Conservation (phyloP, 768 basidiomycete species). For the Myochromella boudieri region DNA sequence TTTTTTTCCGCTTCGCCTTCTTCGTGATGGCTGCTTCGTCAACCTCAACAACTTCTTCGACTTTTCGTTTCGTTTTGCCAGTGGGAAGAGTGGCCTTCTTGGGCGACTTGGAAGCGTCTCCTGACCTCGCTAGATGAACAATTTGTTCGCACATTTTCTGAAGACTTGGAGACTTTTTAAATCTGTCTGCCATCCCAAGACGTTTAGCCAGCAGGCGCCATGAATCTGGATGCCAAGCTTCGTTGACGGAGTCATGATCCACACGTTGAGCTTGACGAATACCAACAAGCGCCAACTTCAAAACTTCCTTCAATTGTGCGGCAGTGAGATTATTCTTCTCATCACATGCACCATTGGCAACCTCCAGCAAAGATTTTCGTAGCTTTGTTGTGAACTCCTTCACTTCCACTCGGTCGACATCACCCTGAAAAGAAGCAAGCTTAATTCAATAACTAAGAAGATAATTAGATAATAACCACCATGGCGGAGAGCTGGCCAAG, state of each 20-base stretch:
- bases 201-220: slow-evolving; percentile 53
- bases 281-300: slow-evolving; percentile 66
- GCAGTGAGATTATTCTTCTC: slow-evolving; percentile 49
- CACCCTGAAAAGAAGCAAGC: slow-evolving; percentile 14
- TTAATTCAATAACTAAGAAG: not conserved
- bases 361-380: slow-evolving; percentile 46
- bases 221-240: slow-evolving; percentile 57
- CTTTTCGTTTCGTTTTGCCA: slow-evolving; percentile 39
- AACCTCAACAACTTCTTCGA: slow-evolving; percentile 23
- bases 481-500: slow-evolving; percentile 51
- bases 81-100: slow-evolving; percentile 14
- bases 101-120: slow-evolving; percentile 14
- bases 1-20: slow-evolving; percentile 43
- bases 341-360: slow-evolving; percentile 48
- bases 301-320: slow-evolving; percentile 73
- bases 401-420: slow-evolving; percentile 38
- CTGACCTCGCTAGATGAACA: slow-evolving; percentile 21
- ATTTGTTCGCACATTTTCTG: slow-evolving; percentile 68
- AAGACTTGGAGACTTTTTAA: slow-evolving; percentile 62
- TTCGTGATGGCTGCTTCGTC: slow-evolving; percentile 21
- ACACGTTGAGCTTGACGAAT: slow-evolving; percentile 65
- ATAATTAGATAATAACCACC: slow-evolving; percentile 33
- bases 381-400: slow-evolving; percentile 50
- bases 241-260: slow-evolving; percentile 23
- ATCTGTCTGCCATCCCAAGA: slow-evolving; percentile 53